Conservation (phyloP, 2,329 filamentous ascomycete genomes). For the Exutisphaerella laricina region DNA sequence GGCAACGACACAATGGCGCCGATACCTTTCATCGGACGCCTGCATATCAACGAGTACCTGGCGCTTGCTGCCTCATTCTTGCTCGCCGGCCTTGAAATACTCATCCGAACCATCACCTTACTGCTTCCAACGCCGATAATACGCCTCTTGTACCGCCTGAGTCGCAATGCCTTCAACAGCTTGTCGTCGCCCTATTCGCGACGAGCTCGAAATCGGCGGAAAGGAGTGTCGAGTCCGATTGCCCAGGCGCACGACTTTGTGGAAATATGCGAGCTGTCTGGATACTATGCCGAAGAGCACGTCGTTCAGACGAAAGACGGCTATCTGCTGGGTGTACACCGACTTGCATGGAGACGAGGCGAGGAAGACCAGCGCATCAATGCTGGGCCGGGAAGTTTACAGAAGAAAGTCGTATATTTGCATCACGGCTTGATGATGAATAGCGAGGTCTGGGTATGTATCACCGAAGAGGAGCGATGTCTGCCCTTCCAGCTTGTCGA, state of each 20-base stretch:
- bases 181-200: conserved; percentile 66
- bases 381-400: conserved; percentile 57
- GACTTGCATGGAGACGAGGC: conserved; percentile 74
- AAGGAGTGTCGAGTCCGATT: conserved; percentile 52
- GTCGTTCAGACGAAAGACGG: conserved; percentile 92
- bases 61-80: conserved; percentile 78
- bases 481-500: conserved; percentile 87
- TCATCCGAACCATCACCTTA: conserved; percentile 80
- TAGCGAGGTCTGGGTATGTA: conserved; percentile 94
- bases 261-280: conserved; percentile 85
- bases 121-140: conserved; percentile 80
- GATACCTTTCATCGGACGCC: conserved; percentile 58
- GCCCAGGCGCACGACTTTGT: conserved; percentile 86
- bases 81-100: conserved; percentile 72
- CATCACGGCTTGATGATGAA: conserved; percentile 98
- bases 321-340: conserved; percentile 83
- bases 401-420: conserved; percentile 85
- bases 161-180: conserved; percentile 74
- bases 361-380: conserved; percentile 79
- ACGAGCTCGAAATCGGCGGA: conserved; percentile 62
- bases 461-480: conserved; percentile 79
- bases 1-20: conserved; percentile 48
- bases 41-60: conserved; percentile 68
- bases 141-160: conserved; percentile 73
- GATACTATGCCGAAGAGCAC: conserved; percentile 93